Conservation (phyloP, 1,284 basidiomycete species). For the Neotropicomus parvogracilis region DNA sequence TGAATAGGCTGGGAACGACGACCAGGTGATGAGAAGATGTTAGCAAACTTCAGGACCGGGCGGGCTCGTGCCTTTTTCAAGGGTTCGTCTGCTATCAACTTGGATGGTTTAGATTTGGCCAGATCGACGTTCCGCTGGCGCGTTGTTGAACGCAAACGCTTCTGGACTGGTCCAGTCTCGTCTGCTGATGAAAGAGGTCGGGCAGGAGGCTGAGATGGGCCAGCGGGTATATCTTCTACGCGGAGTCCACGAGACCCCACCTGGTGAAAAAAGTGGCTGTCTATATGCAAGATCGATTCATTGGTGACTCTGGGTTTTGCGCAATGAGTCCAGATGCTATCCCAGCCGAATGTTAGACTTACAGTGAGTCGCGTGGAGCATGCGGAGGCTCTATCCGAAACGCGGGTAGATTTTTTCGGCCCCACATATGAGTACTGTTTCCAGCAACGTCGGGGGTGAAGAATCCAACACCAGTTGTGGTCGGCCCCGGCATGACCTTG, state of each 20-base stretch:
- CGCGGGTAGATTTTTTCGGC: constrained; percentile 50
- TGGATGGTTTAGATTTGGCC: constrained; percentile 48
- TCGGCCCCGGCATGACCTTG: constrained; percentile 39
- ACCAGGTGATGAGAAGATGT: constrained; percentile 76
- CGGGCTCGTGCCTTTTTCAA: constrained; percentile 82
- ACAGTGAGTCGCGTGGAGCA: constrained; percentile 63
- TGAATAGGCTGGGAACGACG: constrained; percentile 67
- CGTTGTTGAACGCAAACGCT: constrained; percentile 64
- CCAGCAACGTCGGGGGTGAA: constrained; percentile 71
- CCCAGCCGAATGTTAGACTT: constrained; percentile 24
- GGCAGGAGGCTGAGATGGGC: constrained; percentile 44
- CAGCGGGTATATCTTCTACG: constrained; percentile 34
- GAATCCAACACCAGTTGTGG: constrained; percentile 62
- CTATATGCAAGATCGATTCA: constrained; percentile 57
- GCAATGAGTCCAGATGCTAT: constrained; percentile 7
- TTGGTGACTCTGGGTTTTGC: constrained; percentile 45
- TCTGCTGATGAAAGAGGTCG: constrained; percentile 76
- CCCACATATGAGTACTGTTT: constrained; percentile 50
- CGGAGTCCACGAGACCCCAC: constrained; percentile 39
- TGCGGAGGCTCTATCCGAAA: constrained; percentile 53
- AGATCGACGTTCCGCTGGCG: constrained; percentile 50
- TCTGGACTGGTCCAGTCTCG: constrained; percentile 71
- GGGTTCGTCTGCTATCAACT: constrained; percentile 59
- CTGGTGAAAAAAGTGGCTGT: constrained; percentile 56
- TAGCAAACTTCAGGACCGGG: constrained; percentile 74